Percentiles rank a stretch among this genome's conserved stretches.
phyloP scores from a whole-genome alignment of 208 protist species.

The Leptomonas seymouri region DNA sequence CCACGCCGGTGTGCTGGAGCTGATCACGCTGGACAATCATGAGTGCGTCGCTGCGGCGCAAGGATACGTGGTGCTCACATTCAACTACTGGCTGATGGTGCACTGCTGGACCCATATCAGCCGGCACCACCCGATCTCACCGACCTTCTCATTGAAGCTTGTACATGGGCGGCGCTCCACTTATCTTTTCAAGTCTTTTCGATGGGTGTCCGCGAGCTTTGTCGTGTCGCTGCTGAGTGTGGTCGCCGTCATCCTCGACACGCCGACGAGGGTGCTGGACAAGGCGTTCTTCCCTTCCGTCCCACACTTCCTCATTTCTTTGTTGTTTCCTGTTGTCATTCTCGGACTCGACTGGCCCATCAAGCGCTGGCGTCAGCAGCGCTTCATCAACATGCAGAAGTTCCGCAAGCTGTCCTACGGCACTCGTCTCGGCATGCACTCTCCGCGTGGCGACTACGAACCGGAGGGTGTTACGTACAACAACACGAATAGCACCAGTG shows the following conservation, averaged over 20 bases:
- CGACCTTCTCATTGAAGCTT: slow-evolving; percentile 68
- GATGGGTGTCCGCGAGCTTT: slow-evolving; percentile 62
- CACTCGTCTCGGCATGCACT: slow-evolving; percentile 93
- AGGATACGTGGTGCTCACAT: slow-evolving; percentile 80
- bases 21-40: slow-evolving; percentile 40
- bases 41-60: slow-evolving; percentile 57
- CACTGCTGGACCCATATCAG: slow-evolving; percentile 92
- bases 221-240: slow-evolving; percentile 63
- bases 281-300: slow-evolving; percentile 66
- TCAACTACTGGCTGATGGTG: slow-evolving; percentile 91
- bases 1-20: slow-evolving; percentile 36
- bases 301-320: slow-evolving; percentile 57
- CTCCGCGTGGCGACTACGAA: slow-evolving; percentile 89
- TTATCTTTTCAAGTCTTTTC: slow-evolving; percentile 77
- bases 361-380: slow-evolving; percentile 80
- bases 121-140: slow-evolving; percentile 77
- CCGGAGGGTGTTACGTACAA: slow-evolving; percentile 67
- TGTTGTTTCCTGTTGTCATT: slow-evolving; percentile 73
- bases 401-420: slow-evolving; percentile 88
- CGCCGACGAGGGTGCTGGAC: slow-evolving; percentile 24
- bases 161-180: slow-evolving; percentile 67
- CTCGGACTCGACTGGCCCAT: slow-evolving; percentile 79
- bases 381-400: slow-evolving; percentile 88
- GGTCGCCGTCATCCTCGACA: slow-evolving; percentile 55
- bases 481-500: slow-evolving; percentile 3